phyloP scores from a whole-genome alignment of 1,139 yeast genomes.

The Hanseniaspora gamundiae region DNA sequence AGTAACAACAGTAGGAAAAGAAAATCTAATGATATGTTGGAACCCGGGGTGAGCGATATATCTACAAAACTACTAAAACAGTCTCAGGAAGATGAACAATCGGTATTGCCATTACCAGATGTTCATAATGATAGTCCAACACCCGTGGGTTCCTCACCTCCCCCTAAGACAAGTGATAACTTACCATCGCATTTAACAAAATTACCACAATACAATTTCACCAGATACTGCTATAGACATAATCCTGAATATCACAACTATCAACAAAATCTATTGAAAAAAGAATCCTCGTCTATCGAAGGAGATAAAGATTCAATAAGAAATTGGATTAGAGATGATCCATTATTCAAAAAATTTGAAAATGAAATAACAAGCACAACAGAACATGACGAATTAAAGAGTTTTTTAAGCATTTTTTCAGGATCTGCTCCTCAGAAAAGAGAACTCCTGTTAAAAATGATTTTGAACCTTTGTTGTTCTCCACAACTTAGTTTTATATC shows the following conservation, averaged over 20 bases:
- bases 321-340: not conserved
- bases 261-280: slow-evolving; percentile 1
- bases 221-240: slow-evolving; percentile 75
- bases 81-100: no score
- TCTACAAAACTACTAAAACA: no score
- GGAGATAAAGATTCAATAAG: slow-evolving; percentile 39
- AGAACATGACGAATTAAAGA: not conserved
- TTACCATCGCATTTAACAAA: not conserved
- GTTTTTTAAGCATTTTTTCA: slow-evolving; percentile 12
- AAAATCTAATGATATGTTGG: no score
- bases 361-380: not conserved
- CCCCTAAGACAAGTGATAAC: not conserved
- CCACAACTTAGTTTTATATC: slow-evolving; percentile 83
- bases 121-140: no score
- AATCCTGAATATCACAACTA: slow-evolving; percentile 66
- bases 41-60: no score
- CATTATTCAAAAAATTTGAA: not conserved
- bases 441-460: slow-evolving; percentile 66
- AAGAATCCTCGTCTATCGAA: not conserved
- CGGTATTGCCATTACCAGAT: no score
- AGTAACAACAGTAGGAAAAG: no score
- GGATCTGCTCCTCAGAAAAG: slow-evolving; percentile 41
- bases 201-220: slow-evolving; percentile 21
- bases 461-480: slow-evolving; percentile 83
- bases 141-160: no score